phyloP scores from a whole-genome alignment of 192 early-diverging fungal species.

The Anaeromyces robustus region DNA sequence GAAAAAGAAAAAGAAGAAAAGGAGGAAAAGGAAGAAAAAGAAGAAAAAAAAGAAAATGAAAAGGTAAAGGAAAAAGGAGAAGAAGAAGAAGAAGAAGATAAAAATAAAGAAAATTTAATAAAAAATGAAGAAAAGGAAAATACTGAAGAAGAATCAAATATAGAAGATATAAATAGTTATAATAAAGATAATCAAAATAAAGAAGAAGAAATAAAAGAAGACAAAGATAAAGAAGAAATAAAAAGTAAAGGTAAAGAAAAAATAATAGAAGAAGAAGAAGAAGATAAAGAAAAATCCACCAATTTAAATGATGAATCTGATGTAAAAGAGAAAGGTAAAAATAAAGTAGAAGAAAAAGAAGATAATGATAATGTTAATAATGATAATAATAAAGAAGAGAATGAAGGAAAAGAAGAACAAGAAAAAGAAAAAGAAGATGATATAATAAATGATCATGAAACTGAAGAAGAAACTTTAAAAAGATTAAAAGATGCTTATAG shows the following conservation, averaged over 20 bases:
- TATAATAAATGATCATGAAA: background rate
- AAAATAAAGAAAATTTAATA: conserved; percentile 28
- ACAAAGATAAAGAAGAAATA: conserved; percentile 4
- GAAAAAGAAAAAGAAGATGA: no score
- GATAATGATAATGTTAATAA: no score
- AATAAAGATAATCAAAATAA: conserved; percentile 28
- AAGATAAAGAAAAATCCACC: no score
- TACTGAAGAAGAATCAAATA: no score
- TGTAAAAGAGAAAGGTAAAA: no score
- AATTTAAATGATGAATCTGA: no score
- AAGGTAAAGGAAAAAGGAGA: conserved; percentile 25
- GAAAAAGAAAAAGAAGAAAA: conserved; percentile 43
- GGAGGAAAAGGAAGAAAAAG: conserved; percentile 33
- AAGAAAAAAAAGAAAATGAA: conserved; percentile 36
- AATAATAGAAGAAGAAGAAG: background rate
- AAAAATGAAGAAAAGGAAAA: conserved; percentile 17
- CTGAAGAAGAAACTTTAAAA: background rate
- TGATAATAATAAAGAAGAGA: no score
- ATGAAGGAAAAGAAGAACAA: no score
- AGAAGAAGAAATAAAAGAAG: conserved; percentile 35
- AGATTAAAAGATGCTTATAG: background rate
- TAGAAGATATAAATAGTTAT: no score
- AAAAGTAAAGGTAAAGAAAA: background rate
- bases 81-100: conserved; percentile 16
- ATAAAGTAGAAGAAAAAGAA: no score